Conservation (phyloP, 2,329 filamentous ascomycete genomes). For the Diaporthe destruens region DNA sequence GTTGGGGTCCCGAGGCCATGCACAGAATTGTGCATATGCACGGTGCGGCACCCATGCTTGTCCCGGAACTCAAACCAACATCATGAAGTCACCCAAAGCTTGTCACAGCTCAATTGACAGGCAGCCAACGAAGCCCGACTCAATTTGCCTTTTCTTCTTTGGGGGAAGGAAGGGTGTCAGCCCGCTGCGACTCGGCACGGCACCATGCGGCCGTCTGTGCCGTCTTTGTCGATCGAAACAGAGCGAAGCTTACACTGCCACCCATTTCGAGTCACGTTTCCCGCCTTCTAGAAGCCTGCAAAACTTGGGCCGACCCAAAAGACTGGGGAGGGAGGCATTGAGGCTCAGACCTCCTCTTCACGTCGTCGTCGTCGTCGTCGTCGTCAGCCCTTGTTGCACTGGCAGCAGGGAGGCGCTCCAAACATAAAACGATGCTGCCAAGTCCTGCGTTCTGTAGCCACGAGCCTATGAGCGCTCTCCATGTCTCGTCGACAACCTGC, state of each 20-base stretch:
- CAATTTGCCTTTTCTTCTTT: neutral
- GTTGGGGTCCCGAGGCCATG: neutral
- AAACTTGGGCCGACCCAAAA: constrained; percentile 18
- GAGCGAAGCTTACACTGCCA: constrained; percentile 26
- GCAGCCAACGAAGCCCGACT: neutral
- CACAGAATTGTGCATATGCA: constrained; percentile 33
- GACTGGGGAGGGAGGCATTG: constrained; percentile 10
- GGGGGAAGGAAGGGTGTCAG: neutral
- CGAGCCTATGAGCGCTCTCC: constrained; percentile 12
- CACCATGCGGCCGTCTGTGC: constrained; percentile 23
- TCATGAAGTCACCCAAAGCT: neutral
- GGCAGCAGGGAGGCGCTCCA: neutral
- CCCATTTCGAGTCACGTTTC: constrained; percentile 26
- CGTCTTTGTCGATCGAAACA: constrained; percentile 13
- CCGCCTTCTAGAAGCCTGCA: constrained; percentile 7
- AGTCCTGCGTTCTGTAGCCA: constrained; percentile 6
- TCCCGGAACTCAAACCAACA: constrained; percentile 23
- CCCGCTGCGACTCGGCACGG: constrained; percentile 10
- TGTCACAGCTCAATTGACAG: constrained; percentile 2
- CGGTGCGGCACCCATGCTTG: constrained; percentile 11
- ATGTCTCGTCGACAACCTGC: neutral
- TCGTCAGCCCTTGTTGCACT: too few relatives aligned
- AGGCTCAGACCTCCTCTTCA: constrained; percentile 26
- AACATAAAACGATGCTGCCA: constrained; percentile 22
- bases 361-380: constrained; percentile 24